These are phyloP conservation scores for Metarhizium brunneum DNA, from an alignment of 2,329 filamentous ascomycete genomes.

Conservation along the genomic window DNA sequence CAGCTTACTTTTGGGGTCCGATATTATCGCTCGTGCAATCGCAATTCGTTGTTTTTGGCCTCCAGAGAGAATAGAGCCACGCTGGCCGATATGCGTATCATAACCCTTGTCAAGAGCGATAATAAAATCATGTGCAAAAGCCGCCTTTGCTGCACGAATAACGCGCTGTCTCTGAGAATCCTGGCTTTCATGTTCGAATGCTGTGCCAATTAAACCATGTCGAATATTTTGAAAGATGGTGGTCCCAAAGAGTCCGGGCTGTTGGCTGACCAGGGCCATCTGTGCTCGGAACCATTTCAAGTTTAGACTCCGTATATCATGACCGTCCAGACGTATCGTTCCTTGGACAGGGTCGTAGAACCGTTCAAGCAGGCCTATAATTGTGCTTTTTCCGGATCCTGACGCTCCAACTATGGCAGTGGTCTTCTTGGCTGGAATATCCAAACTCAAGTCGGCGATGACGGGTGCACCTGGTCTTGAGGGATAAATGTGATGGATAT, in stretches of 20 bases:
- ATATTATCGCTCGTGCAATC: slow-evolving; percentile 39
- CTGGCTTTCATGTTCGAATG: slow-evolving; percentile 30
- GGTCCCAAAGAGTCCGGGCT: slow-evolving; percentile 44
- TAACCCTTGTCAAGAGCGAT: slow-evolving; percentile 34
- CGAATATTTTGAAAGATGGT: slow-evolving; percentile 42
- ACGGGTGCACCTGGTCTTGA: slow-evolving; percentile 1
- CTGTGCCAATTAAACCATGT: slow-evolving; percentile 33
- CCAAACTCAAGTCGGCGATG: background rate
- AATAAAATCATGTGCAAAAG: slow-evolving; percentile 44
- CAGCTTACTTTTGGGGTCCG: slow-evolving; percentile 57
- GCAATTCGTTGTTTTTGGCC: slow-evolving; percentile 10
- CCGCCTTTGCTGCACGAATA: slow-evolving; percentile 34
- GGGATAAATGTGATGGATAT: background rate
- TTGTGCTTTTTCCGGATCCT: slow-evolving; percentile 50
- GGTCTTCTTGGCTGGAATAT: slow-evolving; percentile 23
- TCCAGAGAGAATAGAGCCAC: slow-evolving; percentile 48
- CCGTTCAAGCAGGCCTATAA: slow-evolving; percentile 47
- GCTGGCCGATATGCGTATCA: slow-evolving; percentile 51
- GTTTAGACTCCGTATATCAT: slow-evolving; percentile 32
- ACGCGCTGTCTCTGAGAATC: slow-evolving; percentile 22
- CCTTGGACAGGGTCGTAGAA: slow-evolving; percentile 47
- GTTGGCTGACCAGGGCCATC: slow-evolving; percentile 44
- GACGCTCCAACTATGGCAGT: slow-evolving; percentile 49
- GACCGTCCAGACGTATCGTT: slow-evolving; percentile 32
- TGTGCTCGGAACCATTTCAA: slow-evolving; percentile 43